Conservation (phyloP, 2,329 filamentous ascomycete genomes). For the Colletotrichum filicis region DNA sequence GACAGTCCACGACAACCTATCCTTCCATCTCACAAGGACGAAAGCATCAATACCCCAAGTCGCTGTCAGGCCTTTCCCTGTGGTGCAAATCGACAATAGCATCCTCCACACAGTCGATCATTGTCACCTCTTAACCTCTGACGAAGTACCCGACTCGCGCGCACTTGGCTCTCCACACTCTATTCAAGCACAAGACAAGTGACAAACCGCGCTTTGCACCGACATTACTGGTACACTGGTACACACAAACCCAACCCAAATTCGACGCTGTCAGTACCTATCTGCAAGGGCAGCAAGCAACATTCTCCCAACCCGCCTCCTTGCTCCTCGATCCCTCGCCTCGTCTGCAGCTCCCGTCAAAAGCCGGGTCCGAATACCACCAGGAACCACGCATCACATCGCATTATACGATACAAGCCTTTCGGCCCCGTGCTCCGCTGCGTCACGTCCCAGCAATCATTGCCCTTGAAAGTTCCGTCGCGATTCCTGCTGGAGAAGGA, state of each 20-base stretch:
- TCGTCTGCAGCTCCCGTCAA: constrained; percentile 9
- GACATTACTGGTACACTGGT: neutral
- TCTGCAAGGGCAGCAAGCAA: constrained; percentile 17
- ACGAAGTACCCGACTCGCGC: constrained; percentile 30
- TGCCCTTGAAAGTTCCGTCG: constrained; percentile 13
- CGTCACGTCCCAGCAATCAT: constrained; percentile 27
- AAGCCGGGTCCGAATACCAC: constrained; percentile 3
- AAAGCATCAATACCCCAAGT: constrained; percentile 1
- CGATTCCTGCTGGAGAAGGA: constrained; percentile 15
- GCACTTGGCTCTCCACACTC: constrained; percentile 27
- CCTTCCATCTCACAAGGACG: constrained; percentile 19
- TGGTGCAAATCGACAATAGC: neutral
- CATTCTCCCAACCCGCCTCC: neutral
- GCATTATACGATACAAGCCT: constrained; percentile 25
- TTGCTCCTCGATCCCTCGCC: constrained; percentile 11
- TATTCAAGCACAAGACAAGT: neutral
- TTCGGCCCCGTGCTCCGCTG: constrained; percentile 14
- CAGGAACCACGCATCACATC: neutral
- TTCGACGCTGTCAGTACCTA: neutral
- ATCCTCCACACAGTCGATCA: neutral
- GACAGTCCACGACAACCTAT: constrained; percentile 1
- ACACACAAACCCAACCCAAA: neutral
- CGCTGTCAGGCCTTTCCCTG: constrained; percentile 16
- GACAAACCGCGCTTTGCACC: constrained; percentile 9
- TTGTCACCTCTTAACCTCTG: constrained; percentile 23